phyloP scores from a whole-genome alignment of 1,284 basidiomycete species.

The Moesziomyces parantarcticus region DNA sequence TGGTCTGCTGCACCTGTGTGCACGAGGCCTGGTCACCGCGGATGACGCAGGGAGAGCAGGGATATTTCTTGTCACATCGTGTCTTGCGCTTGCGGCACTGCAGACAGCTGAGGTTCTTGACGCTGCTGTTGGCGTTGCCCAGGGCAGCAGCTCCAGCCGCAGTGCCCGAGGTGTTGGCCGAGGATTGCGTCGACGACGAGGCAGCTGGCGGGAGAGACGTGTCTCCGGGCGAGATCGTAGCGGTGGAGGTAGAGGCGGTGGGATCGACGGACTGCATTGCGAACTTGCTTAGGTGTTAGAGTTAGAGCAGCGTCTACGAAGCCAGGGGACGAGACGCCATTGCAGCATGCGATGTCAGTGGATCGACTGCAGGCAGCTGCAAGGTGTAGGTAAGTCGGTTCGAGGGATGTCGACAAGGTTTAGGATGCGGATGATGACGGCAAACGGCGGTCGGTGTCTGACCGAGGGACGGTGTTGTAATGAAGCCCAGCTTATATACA shows the following conservation, averaged over 20 bases:
- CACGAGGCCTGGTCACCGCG: conserved; percentile 35
- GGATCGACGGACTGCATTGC: conserved; percentile 4
- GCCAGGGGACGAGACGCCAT: conserved; percentile 5
- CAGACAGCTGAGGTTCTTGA: conserved; percentile 47
- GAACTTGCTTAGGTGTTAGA: background rate
- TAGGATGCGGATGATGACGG: background rate
- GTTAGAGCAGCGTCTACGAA: background rate
- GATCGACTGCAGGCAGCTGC: background rate
- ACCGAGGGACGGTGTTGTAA: conserved; percentile 15
- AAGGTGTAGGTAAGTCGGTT: background rate
- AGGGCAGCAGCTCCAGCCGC: no score
- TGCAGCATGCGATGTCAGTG: background rate
- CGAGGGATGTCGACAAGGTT: background rate
- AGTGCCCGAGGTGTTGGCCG: no score
- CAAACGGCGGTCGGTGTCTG: background rate
- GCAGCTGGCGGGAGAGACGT: background rate
- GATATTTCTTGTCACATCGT: conserved; percentile 46
- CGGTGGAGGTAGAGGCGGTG: background rate
- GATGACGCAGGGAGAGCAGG: conserved; percentile 46
- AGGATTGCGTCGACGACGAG: no score
- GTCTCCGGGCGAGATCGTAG: background rate
- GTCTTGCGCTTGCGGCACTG: conserved; percentile 51
- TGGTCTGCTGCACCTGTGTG: conserved; percentile 47
- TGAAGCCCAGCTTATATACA: conserved; percentile 14
- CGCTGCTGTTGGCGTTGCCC: conserved; percentile 21